These are phyloP conservation scores for Hemisphaericaspora lyxosophila DNA, from an alignment of 1,139 yeast species.

Conservation along the genomic window DNA sequence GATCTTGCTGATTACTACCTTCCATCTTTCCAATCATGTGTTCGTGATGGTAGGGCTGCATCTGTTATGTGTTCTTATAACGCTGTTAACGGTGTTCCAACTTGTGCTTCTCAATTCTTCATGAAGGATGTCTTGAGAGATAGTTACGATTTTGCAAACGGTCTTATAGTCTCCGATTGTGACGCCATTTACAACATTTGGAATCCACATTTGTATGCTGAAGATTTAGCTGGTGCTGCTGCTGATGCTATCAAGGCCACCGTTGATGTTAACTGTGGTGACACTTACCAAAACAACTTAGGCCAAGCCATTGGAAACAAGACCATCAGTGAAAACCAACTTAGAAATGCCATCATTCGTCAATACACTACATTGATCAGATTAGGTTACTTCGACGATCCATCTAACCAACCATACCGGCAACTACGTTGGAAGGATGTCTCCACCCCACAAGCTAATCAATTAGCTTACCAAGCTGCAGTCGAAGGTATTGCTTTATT, in stretches of 20 bases:
- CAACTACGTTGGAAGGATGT: constrained; percentile 7
- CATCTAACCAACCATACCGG: constrained; percentile 7
- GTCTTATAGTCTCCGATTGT: constrained; percentile 9
- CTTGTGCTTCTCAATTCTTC: constrained; percentile 9
- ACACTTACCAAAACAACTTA: constrained; percentile 6
- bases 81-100: constrained; percentile 10
- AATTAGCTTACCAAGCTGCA: constrained; percentile 9
- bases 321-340: constrained; percentile 4
- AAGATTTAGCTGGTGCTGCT: constrained; percentile 8
- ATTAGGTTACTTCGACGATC: constrained; percentile 9
- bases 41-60: constrained; percentile 9
- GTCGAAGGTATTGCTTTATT: constrained; percentile 10
- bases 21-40: constrained; percentile 9
- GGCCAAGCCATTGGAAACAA: constrained; percentile 8
- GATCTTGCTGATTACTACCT: constrained; percentile 9
- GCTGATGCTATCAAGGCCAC: constrained; percentile 9
- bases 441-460: constrained; percentile 7
- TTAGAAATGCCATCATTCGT: constrained; percentile 7
- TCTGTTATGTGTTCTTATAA: constrained; percentile 11
- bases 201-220: constrained; percentile 9
- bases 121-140: constrained; percentile 8
- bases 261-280: constrained; percentile 11
- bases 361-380: constrained; percentile 9
- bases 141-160: constrained; percentile 4
- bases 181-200: constrained; percentile 9